Percentiles rank a stretch among this genome's conserved stretches.
These are phyloP conservation scores for Whalleya microplaca DNA, from an alignment of 2,329 filamentous ascomycete genomes.

Conservation along the genomic window DNA sequence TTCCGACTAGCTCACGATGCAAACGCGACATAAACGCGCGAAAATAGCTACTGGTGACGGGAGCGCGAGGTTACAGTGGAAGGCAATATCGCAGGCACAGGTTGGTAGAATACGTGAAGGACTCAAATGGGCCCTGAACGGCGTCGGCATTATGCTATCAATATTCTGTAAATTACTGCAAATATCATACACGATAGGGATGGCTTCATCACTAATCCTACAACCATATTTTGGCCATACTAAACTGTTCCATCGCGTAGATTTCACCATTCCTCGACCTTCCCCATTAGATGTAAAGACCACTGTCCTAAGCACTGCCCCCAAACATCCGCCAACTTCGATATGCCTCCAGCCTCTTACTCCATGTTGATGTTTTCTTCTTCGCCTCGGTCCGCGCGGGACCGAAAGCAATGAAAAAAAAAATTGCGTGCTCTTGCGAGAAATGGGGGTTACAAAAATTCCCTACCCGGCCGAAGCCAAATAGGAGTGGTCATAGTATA, in stretches of 20 bases:
- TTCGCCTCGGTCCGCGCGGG: conserved; percentile 50
- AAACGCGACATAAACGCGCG: too few relatives aligned
- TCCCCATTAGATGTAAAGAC: too few relatives aligned
- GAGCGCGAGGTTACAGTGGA: neutral
- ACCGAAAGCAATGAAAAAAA: conserved; percentile 56
- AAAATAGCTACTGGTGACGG: neutral
- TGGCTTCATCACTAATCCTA: too few relatives aligned
- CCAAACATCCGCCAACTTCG: too few relatives aligned
- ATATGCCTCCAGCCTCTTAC: too few relatives aligned
- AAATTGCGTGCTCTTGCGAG: conserved; percentile 39
- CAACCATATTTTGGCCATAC: too few relatives aligned
- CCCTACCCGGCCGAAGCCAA: conserved; percentile 71
- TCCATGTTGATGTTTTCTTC: conserved; percentile 45
- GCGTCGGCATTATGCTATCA: neutral
- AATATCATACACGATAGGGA: too few relatives aligned
- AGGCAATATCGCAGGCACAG: neutral
- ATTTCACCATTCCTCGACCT: neutral
- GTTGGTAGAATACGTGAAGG: neutral
- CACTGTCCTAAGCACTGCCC: too few relatives aligned
- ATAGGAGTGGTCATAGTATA: conserved; percentile 76
- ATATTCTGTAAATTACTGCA: neutral
- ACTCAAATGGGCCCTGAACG: neutral
- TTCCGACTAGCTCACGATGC: neutral
- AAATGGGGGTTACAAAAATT: conserved; percentile 72
- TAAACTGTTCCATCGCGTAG: neutral